These are phyloP conservation scores for Microsporum ferrugineum DNA, from an alignment of 2,329 filamentous ascomycete species.

Conservation along the genomic window DNA sequence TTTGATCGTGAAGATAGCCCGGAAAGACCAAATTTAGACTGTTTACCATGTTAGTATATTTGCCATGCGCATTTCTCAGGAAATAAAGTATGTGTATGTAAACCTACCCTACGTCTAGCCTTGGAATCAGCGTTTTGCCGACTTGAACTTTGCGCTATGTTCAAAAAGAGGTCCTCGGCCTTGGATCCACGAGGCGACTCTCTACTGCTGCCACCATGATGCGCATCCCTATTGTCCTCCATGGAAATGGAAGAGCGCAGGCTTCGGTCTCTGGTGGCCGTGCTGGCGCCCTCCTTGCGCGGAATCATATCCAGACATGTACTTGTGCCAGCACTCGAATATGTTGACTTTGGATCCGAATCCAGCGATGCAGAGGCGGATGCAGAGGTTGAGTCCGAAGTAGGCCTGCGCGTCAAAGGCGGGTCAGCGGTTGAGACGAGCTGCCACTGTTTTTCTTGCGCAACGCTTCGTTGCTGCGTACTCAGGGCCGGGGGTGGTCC, in stretches of 20 bases:
- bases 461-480: constrained; percentile 30
- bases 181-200: constrained; percentile 19
- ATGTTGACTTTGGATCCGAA: constrained; percentile 9
- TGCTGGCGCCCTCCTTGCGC: not conserved
- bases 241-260: not conserved
- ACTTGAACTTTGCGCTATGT: constrained; percentile 34
- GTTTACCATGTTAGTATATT: constrained; percentile 5
- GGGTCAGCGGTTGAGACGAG: constrained; percentile 16
- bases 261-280: not conserved
- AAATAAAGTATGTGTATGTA: not conserved
- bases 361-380: constrained; percentile 5
- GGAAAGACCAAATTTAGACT: constrained; percentile 31
- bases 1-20: constrained; percentile 26
- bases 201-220: constrained; percentile 16
- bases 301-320: not conserved
- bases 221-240: not conserved
- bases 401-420: constrained; percentile 17
- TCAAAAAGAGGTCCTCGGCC: constrained; percentile 36
- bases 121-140: constrained; percentile 28
- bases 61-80: not conserved
- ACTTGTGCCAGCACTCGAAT: not conserved
- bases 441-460: constrained; percentile 26
- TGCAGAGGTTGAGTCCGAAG: constrained; percentile 12
- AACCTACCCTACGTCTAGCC: constrained; percentile 22
- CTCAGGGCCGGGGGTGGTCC: constrained; percentile 43